phyloP scores from a whole-genome alignment of 2,329 filamentous ascomycete genomes.

The Calonectria hawksworthii region DNA sequence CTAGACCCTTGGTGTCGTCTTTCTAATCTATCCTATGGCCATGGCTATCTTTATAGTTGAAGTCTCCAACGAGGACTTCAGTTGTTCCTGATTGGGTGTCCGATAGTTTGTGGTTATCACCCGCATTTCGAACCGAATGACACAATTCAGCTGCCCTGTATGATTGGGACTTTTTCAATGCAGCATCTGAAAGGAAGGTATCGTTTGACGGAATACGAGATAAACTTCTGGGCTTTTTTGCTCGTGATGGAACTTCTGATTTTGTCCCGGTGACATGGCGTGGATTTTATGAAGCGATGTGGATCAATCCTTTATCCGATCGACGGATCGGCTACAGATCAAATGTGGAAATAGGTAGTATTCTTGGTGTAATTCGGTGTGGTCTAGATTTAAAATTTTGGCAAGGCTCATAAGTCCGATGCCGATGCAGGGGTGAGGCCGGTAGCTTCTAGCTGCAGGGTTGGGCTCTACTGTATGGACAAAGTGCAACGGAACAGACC shows the following conservation, averaged over 20 bases:
- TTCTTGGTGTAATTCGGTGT: not conserved
- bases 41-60: not conserved
- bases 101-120: not conserved
- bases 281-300: constrained; percentile 9
- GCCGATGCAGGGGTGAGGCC: not conserved
- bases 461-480: not conserved
- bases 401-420: constrained; percentile 17
- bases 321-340: not conserved
- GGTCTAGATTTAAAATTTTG: not conserved
- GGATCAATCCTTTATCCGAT: constrained; percentile 6
- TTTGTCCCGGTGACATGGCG: not conserved
- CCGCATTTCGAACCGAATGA: not conserved
- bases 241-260: constrained; percentile 23
- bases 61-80: not conserved
- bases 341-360: not conserved
- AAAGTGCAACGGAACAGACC: not conserved
- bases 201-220: constrained; percentile 2
- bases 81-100: not conserved
- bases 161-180: constrained; percentile 7
- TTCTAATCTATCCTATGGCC: not conserved
- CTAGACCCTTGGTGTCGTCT: not conserved
- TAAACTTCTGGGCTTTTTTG: not conserved
- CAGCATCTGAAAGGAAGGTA: constrained; percentile 4
- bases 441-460: not conserved
- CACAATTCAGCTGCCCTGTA: constrained; percentile 20